phyloP scores from a whole-genome alignment of 2,329 filamentous ascomycete genomes.

The Hymenoscyphus albidus region DNA sequence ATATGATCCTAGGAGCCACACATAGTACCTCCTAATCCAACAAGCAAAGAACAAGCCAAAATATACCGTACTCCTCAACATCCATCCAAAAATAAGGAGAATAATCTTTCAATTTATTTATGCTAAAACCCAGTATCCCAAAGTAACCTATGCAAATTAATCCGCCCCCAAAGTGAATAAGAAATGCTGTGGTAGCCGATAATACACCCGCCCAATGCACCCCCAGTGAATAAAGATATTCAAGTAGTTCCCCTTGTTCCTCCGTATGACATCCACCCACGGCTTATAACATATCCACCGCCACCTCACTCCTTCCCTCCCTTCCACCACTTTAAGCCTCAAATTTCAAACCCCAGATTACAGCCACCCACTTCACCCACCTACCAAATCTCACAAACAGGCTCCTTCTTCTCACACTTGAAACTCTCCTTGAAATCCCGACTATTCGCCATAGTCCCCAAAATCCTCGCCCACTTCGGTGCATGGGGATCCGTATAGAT shows the following conservation, averaged over 20 bases:
- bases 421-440: slow-evolving; percentile 65
- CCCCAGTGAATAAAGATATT: too few species aligned
- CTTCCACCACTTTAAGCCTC: background rate
- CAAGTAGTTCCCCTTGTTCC: too few species aligned
- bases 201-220: background rate
- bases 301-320: too few species aligned
- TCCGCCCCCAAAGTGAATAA: background rate
- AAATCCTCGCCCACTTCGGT: slow-evolving; percentile 57
- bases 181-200: background rate
- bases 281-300: too few species aligned
- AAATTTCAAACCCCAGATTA: background rate
- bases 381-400: slow-evolving; percentile 68
- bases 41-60: too few species aligned
- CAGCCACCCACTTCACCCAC: slow-evolving; percentile 21
- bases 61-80: too few species aligned
- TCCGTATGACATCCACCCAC: too few species aligned
- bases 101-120: too few species aligned
- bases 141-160: background rate
- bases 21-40: too few species aligned
- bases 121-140: too few species aligned
- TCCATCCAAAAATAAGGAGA: too few species aligned
- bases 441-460: slow-evolving; percentile 64
- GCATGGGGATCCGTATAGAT: slow-evolving; percentile 64
- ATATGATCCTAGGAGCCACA: too few species aligned
- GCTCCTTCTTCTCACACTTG: slow-evolving; percentile 60